These are phyloP conservation scores for Lasiodiplodia sp. DNA, from an alignment of 2,329 filamentous ascomycete genomes.

Conservation along the genomic window DNA sequence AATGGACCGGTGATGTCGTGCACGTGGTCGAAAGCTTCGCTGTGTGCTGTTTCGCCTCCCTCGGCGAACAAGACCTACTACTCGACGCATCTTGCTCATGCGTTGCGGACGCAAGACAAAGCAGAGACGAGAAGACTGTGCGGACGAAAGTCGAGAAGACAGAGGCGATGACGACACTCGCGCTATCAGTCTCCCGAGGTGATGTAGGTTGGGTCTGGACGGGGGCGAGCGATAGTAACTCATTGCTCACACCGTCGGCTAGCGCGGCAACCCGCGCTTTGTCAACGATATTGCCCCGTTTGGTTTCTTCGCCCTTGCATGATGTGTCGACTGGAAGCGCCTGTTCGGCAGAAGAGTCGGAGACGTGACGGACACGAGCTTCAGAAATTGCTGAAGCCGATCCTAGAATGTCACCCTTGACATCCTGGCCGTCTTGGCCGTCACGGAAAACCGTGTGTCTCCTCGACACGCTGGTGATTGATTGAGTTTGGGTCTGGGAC, in stretches of 20 bases:
- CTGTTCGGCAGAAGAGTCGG: neutral
- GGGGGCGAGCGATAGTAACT: neutral
- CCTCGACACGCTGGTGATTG: too few species aligned
- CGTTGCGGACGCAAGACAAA: neutral
- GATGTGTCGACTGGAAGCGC: neutral
- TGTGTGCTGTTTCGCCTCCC: neutral
- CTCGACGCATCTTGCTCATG: neutral
- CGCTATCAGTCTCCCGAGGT: neutral
- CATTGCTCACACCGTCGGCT: neutral
- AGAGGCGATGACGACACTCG: neutral
- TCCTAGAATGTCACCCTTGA: neutral
- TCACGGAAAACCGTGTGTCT: neutral
- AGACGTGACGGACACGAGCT: neutral
- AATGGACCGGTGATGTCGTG: neutral
- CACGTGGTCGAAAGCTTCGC: neutral
- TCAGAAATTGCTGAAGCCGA: neutral
- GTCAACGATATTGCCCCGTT: neutral
- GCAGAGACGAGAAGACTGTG: neutral
- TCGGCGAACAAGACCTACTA: neutral
- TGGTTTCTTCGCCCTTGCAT: slow-evolving; percentile 2
- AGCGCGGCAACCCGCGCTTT: neutral
- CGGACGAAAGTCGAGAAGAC: neutral
- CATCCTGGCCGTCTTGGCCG: too few species aligned
- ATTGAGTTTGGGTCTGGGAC: neutral
- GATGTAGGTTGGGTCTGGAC: neutral